Evolutionary conservation across 1,139 yeast genomes (phyloP).

Genomic region (Protomyces macrosporus): DNA sequence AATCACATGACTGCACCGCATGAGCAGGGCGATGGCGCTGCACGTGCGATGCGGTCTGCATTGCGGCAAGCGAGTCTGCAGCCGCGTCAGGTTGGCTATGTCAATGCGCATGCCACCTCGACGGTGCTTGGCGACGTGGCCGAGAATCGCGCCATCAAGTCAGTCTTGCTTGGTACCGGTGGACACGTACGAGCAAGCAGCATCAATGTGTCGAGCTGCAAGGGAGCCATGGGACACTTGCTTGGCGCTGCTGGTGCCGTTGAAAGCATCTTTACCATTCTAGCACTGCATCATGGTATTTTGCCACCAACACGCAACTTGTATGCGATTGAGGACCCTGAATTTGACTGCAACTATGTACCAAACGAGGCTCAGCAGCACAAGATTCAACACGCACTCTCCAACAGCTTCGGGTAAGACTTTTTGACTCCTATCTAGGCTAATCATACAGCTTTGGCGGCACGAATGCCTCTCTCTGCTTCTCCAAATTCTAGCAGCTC

Average conservation of each 20-base stretch:
- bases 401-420: conserved; percentile 76
- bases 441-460: conserved; percentile 63
- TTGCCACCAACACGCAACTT: conserved; percentile 82
- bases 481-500: conserved; percentile 26
- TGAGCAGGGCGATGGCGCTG: conserved; percentile 78
- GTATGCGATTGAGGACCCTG: conserved; percentile 46
- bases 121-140: conserved; percentile 85
- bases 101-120: conserved; percentile 97
- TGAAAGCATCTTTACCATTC: conserved; percentile 74
- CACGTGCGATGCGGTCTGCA: conserved; percentile 75
- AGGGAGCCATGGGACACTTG: conserved; percentile 89
- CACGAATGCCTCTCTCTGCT: conserved; percentile 64
- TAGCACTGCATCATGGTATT: conserved; percentile 49
- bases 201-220: conserved; percentile 66
- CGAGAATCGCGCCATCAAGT: conserved; percentile 67
- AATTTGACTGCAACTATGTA: conserved; percentile 59
- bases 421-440: background rate
- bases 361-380: conserved; percentile 44
- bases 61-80: conserved; percentile 47
- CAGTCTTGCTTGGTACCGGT: conserved; percentile 40
- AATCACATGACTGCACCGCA: conserved; percentile 89
- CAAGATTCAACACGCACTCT: conserved; percentile 55
- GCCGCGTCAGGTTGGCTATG: conserved; percentile 56
- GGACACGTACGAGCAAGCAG: conserved; percentile 30
- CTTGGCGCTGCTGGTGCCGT: conserved; percentile 96